These are phyloP conservation scores for Citrus unshiu DNA, from an alignment of 345 rosid species.

Conservation along the genomic window DNA sequence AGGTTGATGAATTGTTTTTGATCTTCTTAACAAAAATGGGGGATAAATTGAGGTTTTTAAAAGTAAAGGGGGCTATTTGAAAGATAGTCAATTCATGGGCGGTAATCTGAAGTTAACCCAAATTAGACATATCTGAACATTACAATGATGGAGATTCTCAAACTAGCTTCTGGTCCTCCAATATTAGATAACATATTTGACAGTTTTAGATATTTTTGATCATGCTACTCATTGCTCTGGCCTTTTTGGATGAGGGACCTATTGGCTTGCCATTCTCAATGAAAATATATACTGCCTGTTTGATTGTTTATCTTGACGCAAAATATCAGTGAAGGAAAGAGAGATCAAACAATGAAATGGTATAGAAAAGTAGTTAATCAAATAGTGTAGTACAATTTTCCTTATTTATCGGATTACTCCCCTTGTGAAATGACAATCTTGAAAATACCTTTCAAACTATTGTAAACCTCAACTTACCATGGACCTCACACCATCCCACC, in stretches of 20 bases:
- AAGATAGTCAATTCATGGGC: no score
- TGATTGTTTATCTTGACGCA: not conserved
- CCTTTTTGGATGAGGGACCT: not conserved
- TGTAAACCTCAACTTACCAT: no score
- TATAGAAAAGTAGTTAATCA: not conserved
- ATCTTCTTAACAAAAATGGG: no score
- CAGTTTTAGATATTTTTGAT: not conserved
- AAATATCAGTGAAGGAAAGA: not conserved
- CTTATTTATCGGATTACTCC: no score
- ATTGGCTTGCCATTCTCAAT: not conserved
- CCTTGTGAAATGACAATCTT: no score
- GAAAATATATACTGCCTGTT: not conserved
- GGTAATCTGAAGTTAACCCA: no score
- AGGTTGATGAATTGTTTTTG: no score
- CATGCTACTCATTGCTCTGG: constrained; percentile 1
- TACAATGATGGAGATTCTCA: not conserved
- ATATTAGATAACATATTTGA: not conserved
- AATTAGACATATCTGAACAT: not conserved
- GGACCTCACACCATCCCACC: no score
- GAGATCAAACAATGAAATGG: not conserved
- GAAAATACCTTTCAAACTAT: no score
- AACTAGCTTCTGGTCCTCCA: not conserved
- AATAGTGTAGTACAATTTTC: not conserved
- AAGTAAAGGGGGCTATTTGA: no score
- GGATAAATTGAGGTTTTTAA: no score